A percentile compares a stretch with the other conserved stretches of the same genome.
phyloP scores from a whole-genome alignment of 208 protist genomes.

The Trypanosoma theileri region DNA sequence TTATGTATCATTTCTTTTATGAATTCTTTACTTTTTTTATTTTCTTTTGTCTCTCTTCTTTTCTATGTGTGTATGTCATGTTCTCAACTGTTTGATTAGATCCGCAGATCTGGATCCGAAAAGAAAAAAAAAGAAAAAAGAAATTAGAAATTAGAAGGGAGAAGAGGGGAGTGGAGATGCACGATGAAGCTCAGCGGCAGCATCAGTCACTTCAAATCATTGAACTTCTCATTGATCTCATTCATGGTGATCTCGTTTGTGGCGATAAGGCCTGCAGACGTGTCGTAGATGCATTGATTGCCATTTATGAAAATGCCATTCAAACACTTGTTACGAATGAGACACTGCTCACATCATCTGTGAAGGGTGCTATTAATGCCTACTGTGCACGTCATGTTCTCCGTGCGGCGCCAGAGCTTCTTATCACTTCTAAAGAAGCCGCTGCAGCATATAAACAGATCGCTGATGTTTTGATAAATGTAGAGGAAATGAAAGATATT shows the following conservation, averaged over 20 bases:
- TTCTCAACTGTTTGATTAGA: no score
- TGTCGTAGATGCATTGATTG: slow-evolving; percentile 45
- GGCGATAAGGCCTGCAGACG: slow-evolving; percentile 40
- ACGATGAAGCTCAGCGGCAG: neutral
- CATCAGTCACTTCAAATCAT: slow-evolving; percentile 31
- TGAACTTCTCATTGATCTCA: slow-evolving; percentile 61
- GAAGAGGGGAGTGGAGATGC: neutral
- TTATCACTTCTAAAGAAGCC: slow-evolving; percentile 35
- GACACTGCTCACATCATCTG: slow-evolving; percentile 22
- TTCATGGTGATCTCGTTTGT: slow-evolving; percentile 58
- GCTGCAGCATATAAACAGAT: slow-evolving; percentile 33
- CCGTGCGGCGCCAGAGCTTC: slow-evolving; percentile 37
- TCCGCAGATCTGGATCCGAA: neutral
- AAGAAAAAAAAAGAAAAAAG: neutral
- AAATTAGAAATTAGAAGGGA: neutral
- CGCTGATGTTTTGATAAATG: slow-evolving; percentile 28
- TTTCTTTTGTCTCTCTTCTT: neutral
- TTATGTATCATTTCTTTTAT: neutral
- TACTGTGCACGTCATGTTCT: slow-evolving; percentile 62
- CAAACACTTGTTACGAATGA: slow-evolving; percentile 25
- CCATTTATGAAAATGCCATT: slow-evolving; percentile 36
- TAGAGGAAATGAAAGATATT: neutral
- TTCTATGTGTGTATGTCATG: neutral
- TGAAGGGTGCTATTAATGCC: slow-evolving; percentile 46
- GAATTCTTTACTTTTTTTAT: neutral